These are phyloP conservation scores for Xylariaceae sp. DNA, from an alignment of 2,329 filamentous ascomycete species.

Conservation along the genomic window DNA sequence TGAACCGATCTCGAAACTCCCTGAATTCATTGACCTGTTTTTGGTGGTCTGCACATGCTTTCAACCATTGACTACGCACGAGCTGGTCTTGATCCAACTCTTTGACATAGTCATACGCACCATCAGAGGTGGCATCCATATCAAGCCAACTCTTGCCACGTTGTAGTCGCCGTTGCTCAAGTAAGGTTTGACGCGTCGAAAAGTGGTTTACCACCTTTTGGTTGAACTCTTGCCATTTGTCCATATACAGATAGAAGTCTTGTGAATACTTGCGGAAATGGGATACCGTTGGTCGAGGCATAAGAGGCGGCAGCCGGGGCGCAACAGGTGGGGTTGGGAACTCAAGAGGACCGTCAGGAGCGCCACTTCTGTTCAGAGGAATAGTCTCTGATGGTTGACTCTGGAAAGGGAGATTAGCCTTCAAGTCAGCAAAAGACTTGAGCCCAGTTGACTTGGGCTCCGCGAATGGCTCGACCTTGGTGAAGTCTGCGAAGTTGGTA, in stretches of 20 bases:
- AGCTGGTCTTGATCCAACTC: conserved; percentile 61
- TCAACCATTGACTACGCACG: conserved; percentile 57
- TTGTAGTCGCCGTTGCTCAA: conserved; percentile 32
- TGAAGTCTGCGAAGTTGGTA: conserved; percentile 50
- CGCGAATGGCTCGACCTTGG: conserved; percentile 52
- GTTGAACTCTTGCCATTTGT: conserved; percentile 48
- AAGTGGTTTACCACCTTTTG: conserved; percentile 53
- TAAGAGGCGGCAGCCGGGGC: conserved; percentile 41
- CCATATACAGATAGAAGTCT: conserved; percentile 51
- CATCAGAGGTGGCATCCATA: conserved; percentile 13
- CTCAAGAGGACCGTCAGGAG: conserved; percentile 31
- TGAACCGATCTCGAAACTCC: conserved; percentile 34
- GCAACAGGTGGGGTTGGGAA: conserved; percentile 47
- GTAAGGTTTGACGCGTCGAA: conserved; percentile 42
- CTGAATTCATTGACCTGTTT: conserved; percentile 55
- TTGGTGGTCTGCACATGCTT: conserved; percentile 57
- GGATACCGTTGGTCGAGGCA: conserved; percentile 37
- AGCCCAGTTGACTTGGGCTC: conserved; percentile 42
- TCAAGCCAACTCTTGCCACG: conserved; percentile 44
- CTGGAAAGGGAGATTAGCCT: conserved; percentile 53
- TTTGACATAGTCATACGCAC: conserved; percentile 52
- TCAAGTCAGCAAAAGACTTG: conserved; percentile 51
- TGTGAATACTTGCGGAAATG: conserved; percentile 49
- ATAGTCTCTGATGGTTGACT: conserved; percentile 43
- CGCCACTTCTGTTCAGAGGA: conserved; percentile 29